Evolutionary conservation across 208 protist genomes (phyloP).

Genomic region (Trypanosomatidae sp.): DNA sequence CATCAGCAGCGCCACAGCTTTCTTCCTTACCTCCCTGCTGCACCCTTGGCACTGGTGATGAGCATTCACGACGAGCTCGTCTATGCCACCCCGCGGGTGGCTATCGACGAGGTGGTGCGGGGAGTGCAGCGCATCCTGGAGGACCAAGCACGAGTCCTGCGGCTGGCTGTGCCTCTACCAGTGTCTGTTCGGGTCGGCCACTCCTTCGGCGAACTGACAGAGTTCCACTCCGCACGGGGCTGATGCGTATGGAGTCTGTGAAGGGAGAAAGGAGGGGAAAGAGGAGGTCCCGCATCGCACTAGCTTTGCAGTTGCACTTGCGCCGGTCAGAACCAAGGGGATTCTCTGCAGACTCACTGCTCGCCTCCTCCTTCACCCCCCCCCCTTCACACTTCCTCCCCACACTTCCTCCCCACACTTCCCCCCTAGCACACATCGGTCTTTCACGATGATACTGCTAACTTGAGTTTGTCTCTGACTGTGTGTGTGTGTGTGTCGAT

Average conservation of each 20-base stretch:
- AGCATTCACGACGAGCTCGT: conserved; percentile 87
- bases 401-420: neutral
- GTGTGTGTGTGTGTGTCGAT: neutral
- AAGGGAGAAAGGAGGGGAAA: neutral
- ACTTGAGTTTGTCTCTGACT: neutral
- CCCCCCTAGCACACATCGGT: neutral
- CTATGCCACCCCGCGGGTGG: conserved; percentile 53
- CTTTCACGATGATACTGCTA: neutral
- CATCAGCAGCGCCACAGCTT: conserved; percentile 58
- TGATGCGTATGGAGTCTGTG: neutral
- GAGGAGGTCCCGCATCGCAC: neutral
- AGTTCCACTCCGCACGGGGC: neutral
- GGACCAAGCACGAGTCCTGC: conserved; percentile 30
- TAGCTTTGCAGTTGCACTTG: neutral
- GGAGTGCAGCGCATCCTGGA: conserved; percentile 56
- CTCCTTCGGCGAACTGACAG: conserved; percentile 45
- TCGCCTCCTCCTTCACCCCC: neutral
- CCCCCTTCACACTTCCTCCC: neutral
- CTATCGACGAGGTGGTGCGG: conserved; percentile 37
- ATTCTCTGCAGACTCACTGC: neutral
- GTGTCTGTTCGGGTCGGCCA: conserved; percentile 61
- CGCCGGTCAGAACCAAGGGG: neutral
- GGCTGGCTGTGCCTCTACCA: conserved; percentile 53
- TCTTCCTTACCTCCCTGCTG: conserved; percentile 51
- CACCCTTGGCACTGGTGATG: conserved; percentile 57